Base-by-base conservation (phyloP, 352 stramenopile species). In the Phytophthora kernoviae region DNA sequence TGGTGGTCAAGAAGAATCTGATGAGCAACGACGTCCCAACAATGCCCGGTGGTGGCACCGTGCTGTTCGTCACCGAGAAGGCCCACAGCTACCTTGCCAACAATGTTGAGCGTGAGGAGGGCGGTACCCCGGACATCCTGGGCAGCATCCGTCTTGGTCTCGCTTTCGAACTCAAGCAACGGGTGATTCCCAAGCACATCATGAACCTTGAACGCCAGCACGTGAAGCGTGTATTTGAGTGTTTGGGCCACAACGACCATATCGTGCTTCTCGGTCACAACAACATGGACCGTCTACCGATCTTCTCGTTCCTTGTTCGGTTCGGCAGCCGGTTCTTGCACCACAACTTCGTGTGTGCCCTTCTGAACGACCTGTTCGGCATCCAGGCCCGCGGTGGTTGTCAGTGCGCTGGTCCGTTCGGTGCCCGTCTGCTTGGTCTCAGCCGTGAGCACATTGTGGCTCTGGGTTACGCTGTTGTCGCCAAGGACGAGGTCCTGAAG, bases 341-440 rank as follows among this genome's bases (percentile, higher is more conserved):
- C 73, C 99, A 98, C 78, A 99, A 99, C 67, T 99, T 98, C 59
- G 96, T 99, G 24, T 98, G 91, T 61, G 94, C 96, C 20, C 65
- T 99, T 40, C 76, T 99, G 5, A 99, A 99, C 61, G 97, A 99
- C 75, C 72, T 99, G 6, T 99, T 99, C 75, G 97, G 97, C 8
- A 96, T 99, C 39, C 97, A 83, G 40, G 76, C 67, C 0, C 73
- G 73, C 14, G 76, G 73, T 17, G 73, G 73, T 10, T 81, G 71
- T 97, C 87, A 86, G 65, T 65, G 81, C 89, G 94, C 97, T 18
- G 97, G 97, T 22, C 96, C 96, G 0, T 99, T 98, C 60, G 94
- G 82, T 22, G 88, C 97, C 59, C 73, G 78, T 11, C 65, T 99
- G 18, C 84, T 99, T 6, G 96, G 97, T 14, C 64, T 99, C 45